Evolutionary conservation across 768 basidiomycete genomes (phyloP), one percentile per base, ranked within the genome.

Genomic region (Trametes maxima): DNA sequence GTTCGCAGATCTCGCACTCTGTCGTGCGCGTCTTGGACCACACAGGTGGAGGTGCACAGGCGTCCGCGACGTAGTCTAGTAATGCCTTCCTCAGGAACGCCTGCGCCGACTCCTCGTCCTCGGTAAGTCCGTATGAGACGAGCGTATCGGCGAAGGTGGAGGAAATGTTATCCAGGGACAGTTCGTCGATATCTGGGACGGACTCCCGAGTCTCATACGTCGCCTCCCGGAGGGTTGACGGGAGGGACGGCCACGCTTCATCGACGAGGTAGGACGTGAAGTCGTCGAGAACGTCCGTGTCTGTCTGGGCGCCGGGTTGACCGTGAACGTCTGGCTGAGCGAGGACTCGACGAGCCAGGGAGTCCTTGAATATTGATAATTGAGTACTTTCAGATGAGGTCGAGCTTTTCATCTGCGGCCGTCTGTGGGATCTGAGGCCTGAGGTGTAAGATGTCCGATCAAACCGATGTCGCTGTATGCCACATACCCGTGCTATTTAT

Each of bases 1-100:
- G 76, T 63, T 78, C 77, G 68, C 85, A 87, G 24, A 87, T 82
- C 73, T 85, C 84, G 73, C 85, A 86, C 64, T 81, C 80, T 17
- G 63, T 73, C 25, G 80, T 78, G 7, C 85, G 76, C 22, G 85
- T 86, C 13, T 76, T 72, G 13, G 75, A 76, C 85, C 84, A 86
- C 8, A 77, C 72, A 0, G 82, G 82, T 12, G 80, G 82, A 1
- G 83, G 78, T 5, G 80, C 79, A 51, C 77, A 80, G 0, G 77
- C 79, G 25, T 82, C 76, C 0, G 72, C 68, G n/a, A 81, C 54
- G 63, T 81, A 86, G 19, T 77, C 77, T 3, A 51, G 63, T 8
- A 85, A 57, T 0, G 73, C 74, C 54, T 75, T 78, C 13, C 75
- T 69, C 17, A 86, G 68, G 61, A 85, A 79, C 5, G 57, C 59